Conservation (phyloP, 352 stramenopile species). For the Globisporangium okanoganense region DNA sequence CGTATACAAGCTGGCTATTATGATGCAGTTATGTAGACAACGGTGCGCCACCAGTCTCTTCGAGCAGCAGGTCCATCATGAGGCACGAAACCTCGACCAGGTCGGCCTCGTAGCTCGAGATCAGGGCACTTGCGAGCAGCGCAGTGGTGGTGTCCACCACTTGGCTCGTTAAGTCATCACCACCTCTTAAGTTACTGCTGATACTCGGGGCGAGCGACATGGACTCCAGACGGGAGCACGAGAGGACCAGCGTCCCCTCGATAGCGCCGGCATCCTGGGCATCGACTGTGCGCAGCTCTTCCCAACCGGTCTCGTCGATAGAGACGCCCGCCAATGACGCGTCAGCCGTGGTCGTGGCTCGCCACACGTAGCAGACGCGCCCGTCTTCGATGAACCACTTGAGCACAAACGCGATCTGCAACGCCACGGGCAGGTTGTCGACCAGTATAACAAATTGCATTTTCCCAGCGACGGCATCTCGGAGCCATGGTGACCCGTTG, state of each 20-base stretch:
- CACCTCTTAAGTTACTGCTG: too few relatives aligned
- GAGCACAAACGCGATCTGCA: not conserved
- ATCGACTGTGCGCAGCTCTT: not conserved
- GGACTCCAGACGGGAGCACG: not conserved
- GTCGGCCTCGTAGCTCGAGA: not conserved
- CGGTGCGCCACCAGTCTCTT: not conserved
- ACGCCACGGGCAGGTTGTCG: not conserved
- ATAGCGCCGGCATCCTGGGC: not conserved
- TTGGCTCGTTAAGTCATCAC: not conserved
- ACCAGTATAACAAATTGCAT: not conserved
- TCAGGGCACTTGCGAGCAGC: not conserved
- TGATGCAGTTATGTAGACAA: not conserved
- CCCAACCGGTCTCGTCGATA: constrained; percentile 5
- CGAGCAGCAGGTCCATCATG: not conserved
- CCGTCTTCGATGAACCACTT: not conserved
- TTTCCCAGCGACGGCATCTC: not conserved
- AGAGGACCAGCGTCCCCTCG: not conserved
- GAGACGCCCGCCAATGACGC: constrained; percentile 1
- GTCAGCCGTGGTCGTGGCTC: not conserved
- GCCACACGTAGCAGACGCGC: constrained; percentile 3
- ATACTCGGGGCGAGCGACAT: not conserved
- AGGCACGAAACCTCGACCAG: not conserved
- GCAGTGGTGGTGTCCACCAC: not conserved
- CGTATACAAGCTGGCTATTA: too few relatives aligned
- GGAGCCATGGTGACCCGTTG: too few relatives aligned